A percentile compares a stretch with the other conserved stretches of the same genome.
These are phyloP conservation scores for Epithele typhae DNA, from an alignment of 768 basidiomycete genomes.

Conservation along the genomic window DNA sequence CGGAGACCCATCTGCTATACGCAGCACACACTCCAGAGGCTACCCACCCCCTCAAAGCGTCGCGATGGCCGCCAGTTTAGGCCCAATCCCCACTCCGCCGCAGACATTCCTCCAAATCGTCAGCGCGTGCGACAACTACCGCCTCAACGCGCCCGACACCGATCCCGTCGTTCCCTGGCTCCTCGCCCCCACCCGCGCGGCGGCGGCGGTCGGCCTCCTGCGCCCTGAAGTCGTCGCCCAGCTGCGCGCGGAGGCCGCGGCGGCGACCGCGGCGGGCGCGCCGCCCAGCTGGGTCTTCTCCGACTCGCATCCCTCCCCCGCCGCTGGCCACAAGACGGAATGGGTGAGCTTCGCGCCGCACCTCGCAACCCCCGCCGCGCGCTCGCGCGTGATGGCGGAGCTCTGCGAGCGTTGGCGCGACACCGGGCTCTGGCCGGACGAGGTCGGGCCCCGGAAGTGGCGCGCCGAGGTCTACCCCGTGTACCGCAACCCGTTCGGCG, in stretches of 20 bases:
- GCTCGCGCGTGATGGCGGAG: conserved; percentile 58
- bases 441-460: conserved; percentile 80
- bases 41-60: too few species aligned
- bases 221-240: conserved; percentile 52
- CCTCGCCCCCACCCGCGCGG: conserved; percentile 44
- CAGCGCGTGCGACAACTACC: conserved; percentile 69
- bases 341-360: conserved; percentile 47
- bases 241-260: conserved; percentile 46
- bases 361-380: conserved; percentile 51
- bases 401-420: conserved; percentile 78
- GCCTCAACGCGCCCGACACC: conserved; percentile 25
- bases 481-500: conserved; percentile 66
- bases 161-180: conserved; percentile 54
- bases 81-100: conserved; percentile 7
- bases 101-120: conserved; percentile 56
- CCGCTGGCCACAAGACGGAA: background rate
- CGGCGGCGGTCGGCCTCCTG: conserved; percentile 59
- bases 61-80: conserved; percentile 4
- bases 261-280: conserved; percentile 28
- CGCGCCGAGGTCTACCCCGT: conserved; percentile 79
- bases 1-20: too few species aligned
- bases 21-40: too few species aligned
- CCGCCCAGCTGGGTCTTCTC: conserved; percentile 37
- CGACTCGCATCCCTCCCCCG: conserved; percentile 4
- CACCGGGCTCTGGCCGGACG: conserved; percentile 50